Base-by-base conservation (phyloP, 2,329 filamentous ascomycete genomes). In the Penicillium sp. region DNA sequence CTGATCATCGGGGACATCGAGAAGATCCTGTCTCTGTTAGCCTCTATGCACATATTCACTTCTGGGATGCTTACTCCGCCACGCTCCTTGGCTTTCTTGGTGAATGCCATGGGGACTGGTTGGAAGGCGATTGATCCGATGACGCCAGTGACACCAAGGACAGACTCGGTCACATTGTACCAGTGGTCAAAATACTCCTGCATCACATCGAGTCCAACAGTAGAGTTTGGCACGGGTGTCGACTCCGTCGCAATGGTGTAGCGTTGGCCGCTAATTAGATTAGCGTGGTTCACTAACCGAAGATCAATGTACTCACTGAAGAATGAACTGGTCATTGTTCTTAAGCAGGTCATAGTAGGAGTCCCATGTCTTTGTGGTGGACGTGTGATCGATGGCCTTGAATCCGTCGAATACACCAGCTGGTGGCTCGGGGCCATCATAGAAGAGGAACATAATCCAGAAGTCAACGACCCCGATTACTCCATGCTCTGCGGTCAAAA, bases 381-480 rank as follows among this genome's bases (percentile, higher is more conserved):
- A 80, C 22, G 76, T 65, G 1, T 77, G 76, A 1, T 70, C 65
- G 47, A 84, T 75, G 39, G 74, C 74, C 2, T 80, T 79, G 68
- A 88, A 88, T 55, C 80, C 80, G 55, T 80, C 76, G 57, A 89
- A 88, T 2, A 83, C 77, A 5, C 75, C 80, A 1, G 73, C 65
- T 0, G 85, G 84, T 0, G 80, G 80, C 50, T 72, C 69, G 0
- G 79, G 77, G 1, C 82, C 86, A 68, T 88, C 83, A 68, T 87
- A 88, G 73, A 86, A 87, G 35, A 85, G 67, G 70, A 87, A 87
- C 57, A 88, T 70, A 56, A 85, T 77, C 82, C 83, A 86, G 21
- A 82, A 74, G 58, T 86, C 77, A 47, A 84, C 62, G 0, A 79
- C 56, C 11, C 48, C 48, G 21, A 14, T 19, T 10, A 75, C 74